Conservation (phyloP, 148 eudicot genomes). For the Cornus florida region DNA sequence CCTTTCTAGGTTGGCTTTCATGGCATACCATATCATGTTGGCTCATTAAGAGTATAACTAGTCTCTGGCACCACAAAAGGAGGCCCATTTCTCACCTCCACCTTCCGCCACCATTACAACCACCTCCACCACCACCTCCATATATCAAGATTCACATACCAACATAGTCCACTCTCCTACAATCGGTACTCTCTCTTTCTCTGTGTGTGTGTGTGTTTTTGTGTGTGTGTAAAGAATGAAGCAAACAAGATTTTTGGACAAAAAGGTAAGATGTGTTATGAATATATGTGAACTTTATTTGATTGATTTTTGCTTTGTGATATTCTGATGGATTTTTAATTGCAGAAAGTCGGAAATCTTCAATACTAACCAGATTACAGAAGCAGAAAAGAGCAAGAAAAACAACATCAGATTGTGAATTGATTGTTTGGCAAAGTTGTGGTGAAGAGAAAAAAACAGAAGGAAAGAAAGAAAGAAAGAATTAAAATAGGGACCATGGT, state of each 20-base stretch:
- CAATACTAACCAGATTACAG: no score
- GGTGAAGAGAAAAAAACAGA: constrained; percentile 18
- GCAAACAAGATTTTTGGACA: neutral
- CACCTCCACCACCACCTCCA: constrained; percentile 16
- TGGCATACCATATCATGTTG: constrained; percentile 28
- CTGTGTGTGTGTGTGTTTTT: neutral
- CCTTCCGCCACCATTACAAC: neutral
- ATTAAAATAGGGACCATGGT: constrained; percentile 19
- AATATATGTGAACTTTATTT: neutral
- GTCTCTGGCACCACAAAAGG: constrained; percentile 14
- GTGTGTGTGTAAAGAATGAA: neutral
- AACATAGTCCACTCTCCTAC: constrained; percentile 17
- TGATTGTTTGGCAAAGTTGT: no score
- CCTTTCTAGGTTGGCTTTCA: constrained; percentile 33
- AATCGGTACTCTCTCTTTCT: constrained; percentile 18
- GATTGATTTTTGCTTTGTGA: neutral
- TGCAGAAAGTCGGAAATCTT: constrained; percentile 2
- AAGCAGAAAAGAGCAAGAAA: no score
- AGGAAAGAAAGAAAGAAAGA: neutral
- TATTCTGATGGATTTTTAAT: neutral
- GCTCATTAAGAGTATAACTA: constrained; percentile 24
- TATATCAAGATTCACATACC: constrained; percentile 25
- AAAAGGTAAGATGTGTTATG: constrained; percentile 4
- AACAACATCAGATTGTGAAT: no score
- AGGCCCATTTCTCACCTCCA: neutral